phyloP scores from a whole-genome alignment of 306 rosid genomes.

The Benincasa hispida region DNA sequence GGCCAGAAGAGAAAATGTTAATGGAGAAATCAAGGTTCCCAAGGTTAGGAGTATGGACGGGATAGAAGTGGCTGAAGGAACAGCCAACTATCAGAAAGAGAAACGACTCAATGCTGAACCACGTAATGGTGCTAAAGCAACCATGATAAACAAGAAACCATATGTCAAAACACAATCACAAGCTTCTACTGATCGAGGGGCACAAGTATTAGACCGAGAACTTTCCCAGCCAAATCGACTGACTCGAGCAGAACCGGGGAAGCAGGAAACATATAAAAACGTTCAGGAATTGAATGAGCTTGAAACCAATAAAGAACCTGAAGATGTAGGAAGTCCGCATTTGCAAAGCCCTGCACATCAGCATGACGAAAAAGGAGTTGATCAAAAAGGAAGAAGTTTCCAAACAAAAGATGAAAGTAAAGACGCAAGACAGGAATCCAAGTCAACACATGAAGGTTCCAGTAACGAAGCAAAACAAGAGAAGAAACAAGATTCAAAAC shows the following conservation, averaged over 20 bases:
- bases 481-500: not conserved
- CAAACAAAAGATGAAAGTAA: not conserved
- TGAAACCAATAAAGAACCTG: not conserved
- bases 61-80: not conserved
- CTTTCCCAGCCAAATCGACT: not conserved
- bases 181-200: not conserved
- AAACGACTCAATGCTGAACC: not conserved
- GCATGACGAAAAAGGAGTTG: not conserved
- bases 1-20: not conserved
- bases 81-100: not conserved
- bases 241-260: not conserved
- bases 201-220: not conserved
- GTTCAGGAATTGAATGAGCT: not conserved
- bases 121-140: not conserved
- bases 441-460: not conserved
- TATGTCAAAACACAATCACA: not conserved
- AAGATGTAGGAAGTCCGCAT: not conserved
- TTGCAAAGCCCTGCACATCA: not conserved
- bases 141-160: not conserved
- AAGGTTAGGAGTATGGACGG: not conserved
- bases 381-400: not conserved
- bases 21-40: not conserved
- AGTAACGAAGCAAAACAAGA: not conserved
- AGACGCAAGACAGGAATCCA: not conserved
- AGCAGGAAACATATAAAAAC: no score